Percentiles rank a stretch among this genome's conserved stretches.
Evolutionary conservation across 441 rosid species (phyloP).

Genomic region (Erysimum cheiri): DNA sequence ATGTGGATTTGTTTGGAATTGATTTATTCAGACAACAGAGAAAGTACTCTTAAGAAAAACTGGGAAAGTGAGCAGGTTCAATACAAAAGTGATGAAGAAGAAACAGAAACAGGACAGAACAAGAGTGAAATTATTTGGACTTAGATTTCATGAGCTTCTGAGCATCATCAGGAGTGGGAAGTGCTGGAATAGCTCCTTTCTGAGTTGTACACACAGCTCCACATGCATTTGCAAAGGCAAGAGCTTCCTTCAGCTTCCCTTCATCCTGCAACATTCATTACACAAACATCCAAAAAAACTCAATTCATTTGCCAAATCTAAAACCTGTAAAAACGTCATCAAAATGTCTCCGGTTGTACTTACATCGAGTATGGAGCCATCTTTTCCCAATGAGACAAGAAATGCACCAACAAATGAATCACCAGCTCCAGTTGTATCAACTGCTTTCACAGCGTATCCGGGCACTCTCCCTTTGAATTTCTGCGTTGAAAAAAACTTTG

Average conservation of each 20-base stretch:
- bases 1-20: background rate
- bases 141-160: conserved; percentile 50
- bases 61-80: background rate
- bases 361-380: conserved; percentile 52
- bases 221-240: conserved; percentile 72
- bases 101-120: background rate
- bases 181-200: conserved; percentile 82
- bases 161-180: conserved; percentile 58
- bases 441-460: conserved; percentile 61
- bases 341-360: background rate
- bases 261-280: conserved; percentile 53
- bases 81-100: conserved; percentile 7
- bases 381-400: conserved; percentile 54
- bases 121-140: conserved; percentile 9
- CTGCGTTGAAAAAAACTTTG: conserved; percentile 33
- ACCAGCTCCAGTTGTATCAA: conserved; percentile 83
- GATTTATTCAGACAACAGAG: conserved; percentile 26
- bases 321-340: background rate
- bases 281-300: background rate
- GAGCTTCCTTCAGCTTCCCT: conserved; percentile 58
- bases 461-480: conserved; percentile 59
- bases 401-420: conserved; percentile 77
- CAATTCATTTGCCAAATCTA: background rate
- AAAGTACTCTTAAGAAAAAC: background rate
- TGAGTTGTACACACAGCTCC: conserved; percentile 78